These are phyloP conservation scores for Kodamaea laetipori DNA, from an alignment of 805 yeast genomes.

Conservation along the genomic window DNA sequence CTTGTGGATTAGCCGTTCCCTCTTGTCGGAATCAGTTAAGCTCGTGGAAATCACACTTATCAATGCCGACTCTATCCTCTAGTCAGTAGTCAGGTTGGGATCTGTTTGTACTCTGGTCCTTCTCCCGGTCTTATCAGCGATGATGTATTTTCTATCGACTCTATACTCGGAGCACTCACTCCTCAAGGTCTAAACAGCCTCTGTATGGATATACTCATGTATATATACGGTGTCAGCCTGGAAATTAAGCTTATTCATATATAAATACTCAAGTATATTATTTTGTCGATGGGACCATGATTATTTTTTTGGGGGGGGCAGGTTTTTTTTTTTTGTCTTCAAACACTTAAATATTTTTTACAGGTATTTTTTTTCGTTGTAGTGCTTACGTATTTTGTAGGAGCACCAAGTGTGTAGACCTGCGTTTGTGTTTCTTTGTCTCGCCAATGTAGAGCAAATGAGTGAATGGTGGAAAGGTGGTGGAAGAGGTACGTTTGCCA, in stretches of 20 bases:
- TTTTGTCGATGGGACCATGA: conserved; percentile 12
- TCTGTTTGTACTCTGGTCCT: neutral
- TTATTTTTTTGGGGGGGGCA: conserved; percentile 4
- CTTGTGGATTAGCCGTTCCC: too few species aligned
- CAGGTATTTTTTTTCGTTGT: neutral
- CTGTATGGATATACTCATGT: conserved; percentile 7
- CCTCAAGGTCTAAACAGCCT: neutral
- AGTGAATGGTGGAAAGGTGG: too few species aligned
- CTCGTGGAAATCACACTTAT: too few species aligned
- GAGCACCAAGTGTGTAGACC: neutral
- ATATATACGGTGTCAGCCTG: conserved; percentile 5
- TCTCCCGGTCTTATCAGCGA: neutral
- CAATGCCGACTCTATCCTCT: too few species aligned
- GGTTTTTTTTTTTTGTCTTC: conserved; percentile 3
- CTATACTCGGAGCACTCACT: conserved; percentile 3
- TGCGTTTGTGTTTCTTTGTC: conserved; percentile 5
- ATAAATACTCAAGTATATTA: conserved; percentile 3
- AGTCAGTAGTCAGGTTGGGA: too few species aligned
- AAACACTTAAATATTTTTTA: neutral
- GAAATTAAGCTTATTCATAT: conserved; percentile 8
- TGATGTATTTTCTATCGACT: neutral
- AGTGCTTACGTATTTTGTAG: neutral
- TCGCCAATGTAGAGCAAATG: too few species aligned
- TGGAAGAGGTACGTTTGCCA: neutral
- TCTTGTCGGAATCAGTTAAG: too few species aligned